Percentiles rank a stretch among this genome's conserved stretches.
phyloP scores from a whole-genome alignment of 2,329 filamentous ascomycete species.

The Cordyceps tenuipes region DNA sequence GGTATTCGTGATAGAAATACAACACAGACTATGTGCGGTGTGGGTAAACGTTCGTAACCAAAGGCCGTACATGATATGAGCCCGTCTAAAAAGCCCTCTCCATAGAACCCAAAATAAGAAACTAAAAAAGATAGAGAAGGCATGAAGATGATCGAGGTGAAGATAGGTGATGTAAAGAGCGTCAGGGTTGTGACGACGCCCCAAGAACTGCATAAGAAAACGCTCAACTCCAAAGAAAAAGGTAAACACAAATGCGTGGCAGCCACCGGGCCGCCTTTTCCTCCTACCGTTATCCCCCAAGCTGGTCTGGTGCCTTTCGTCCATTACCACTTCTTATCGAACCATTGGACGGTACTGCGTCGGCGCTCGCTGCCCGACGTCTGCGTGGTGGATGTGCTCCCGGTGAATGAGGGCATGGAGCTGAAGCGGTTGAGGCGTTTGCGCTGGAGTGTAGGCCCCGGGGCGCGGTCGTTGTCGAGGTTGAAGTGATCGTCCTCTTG shows the following conservation, averaged over 20 bases:
- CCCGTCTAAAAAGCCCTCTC: constrained; percentile 3
- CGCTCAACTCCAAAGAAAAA: constrained; percentile 9
- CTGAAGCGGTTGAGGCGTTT: constrained; percentile 48
- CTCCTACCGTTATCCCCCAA: not conserved
- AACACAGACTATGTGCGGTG: constrained; percentile 2
- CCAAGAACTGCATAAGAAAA: constrained; percentile 4
- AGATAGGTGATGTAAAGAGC: constrained; percentile 1
- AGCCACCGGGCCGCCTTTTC: not conserved
- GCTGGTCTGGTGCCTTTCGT: not conserved
- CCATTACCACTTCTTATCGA: constrained; percentile 8
- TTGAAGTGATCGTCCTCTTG: not conserved
- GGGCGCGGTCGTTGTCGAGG: constrained; percentile 10
- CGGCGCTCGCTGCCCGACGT: constrained; percentile 7
- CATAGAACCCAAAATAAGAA: not conserved
- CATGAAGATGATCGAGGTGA: not conserved
- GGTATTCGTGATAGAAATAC: constrained; percentile 11
- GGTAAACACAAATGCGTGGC: not conserved
- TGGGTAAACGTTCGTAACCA: constrained; percentile 7
- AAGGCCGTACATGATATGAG: constrained; percentile 1
- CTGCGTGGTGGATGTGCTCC: constrained; percentile 11
- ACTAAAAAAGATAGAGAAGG: not conserved
- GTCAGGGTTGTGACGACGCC: not conserved
- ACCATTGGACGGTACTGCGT: constrained; percentile 8
- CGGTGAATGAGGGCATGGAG: constrained; percentile 46
- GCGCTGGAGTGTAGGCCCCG: constrained; percentile 26